Conservation (phyloP, 148 eudicot genomes). For the Chenopodium album region DNA sequence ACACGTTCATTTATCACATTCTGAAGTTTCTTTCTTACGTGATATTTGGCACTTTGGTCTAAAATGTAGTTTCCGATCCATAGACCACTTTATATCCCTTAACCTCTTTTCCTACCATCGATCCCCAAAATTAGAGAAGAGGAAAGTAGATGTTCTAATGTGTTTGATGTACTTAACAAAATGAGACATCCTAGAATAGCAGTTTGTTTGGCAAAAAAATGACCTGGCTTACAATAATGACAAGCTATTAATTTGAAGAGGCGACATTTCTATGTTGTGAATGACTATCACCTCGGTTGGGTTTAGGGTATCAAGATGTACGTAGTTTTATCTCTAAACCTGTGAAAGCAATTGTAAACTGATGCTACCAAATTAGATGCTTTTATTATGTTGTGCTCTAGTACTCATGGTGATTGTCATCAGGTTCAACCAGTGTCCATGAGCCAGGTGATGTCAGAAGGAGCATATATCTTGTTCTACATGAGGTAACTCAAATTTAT, state of each 20-base stretch:
- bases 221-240: neutral
- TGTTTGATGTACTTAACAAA: neutral
- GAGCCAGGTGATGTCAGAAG: constrained; percentile 92
- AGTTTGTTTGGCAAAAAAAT: neutral
- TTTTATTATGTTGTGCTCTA: neutral
- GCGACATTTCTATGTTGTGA: neutral
- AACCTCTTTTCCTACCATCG: neutral
- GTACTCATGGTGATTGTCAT: constrained; percentile 17
- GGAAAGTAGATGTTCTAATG: neutral
- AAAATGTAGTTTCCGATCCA: too few relatives aligned
- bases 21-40: neutral
- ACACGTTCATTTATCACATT: neutral
- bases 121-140: neutral
- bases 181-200: neutral
- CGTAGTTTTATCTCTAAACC: neutral
- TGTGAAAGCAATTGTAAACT: neutral
- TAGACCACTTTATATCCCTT: neutral
- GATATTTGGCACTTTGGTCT: neutral
- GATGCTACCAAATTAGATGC: neutral
- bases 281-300: neutral
- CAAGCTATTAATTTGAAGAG: neutral
- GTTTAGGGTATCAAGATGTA: neutral
- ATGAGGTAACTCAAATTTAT: constrained; percentile 58
- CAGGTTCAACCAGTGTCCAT: constrained; percentile 77
- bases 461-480: constrained; percentile 91